Evolutionary conservation across 768 basidiomycete genomes (phyloP).

Genomic region (Clitopilus hobsonii): DNA sequence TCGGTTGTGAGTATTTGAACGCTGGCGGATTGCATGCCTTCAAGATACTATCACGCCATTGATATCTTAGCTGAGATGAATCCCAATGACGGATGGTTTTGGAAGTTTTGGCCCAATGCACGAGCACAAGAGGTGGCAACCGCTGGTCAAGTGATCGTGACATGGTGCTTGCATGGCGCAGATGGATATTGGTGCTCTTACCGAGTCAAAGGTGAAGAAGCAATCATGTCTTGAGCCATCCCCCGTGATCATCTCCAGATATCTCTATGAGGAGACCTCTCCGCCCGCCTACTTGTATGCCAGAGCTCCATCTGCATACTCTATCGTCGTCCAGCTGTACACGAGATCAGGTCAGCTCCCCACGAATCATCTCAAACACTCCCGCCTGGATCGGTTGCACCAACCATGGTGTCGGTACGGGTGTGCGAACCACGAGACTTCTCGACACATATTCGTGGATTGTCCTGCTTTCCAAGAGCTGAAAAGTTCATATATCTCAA

Average conservation of each 20-base stretch:
- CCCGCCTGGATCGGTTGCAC: not conserved
- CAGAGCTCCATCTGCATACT: slow-evolving; percentile 9
- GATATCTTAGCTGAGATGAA: too few relatives aligned
- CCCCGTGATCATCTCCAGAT: not conserved
- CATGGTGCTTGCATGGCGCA: too few relatives aligned
- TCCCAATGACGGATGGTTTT: too few relatives aligned
- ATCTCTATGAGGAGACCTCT: not conserved
- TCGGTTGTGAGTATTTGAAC: too few relatives aligned
- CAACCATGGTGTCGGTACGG: not conserved
- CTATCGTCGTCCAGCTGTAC: slow-evolving; percentile 12
- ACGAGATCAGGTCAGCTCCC: slow-evolving; percentile 12
- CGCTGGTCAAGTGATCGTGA: too few relatives aligned
- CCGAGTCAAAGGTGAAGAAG: not conserved
- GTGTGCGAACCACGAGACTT: not conserved
- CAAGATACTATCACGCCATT: too few relatives aligned
- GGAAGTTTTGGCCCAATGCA: too few relatives aligned
- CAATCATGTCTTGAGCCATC: not conserved
- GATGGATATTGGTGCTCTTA: not conserved
- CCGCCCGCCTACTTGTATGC: slow-evolving; percentile 9
- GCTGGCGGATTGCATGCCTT: too few relatives aligned
- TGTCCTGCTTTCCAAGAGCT: not conserved
- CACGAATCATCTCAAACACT: not conserved
- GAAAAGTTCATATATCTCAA: not conserved
- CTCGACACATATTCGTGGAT: not conserved
- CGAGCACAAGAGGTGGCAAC: too few relatives aligned